These are phyloP conservation scores for Myrica gale DNA, from an alignment of 306 rosid species.

Conservation along the genomic window DNA sequence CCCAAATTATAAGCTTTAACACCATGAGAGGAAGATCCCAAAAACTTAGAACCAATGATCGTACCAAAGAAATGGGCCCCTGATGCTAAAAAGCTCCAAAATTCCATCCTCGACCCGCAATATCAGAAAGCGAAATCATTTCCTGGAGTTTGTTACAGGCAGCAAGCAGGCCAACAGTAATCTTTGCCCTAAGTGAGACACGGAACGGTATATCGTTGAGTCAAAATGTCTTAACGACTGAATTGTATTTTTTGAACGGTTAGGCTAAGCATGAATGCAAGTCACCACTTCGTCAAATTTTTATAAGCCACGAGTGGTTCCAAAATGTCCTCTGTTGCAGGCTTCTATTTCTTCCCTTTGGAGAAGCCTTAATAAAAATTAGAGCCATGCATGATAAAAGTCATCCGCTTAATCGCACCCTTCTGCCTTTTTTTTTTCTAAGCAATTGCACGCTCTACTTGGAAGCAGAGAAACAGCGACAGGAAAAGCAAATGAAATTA, in stretches of 20 bases:
- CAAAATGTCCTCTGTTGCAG: background rate
- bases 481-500: background rate
- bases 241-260: background rate
- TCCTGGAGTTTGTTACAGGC: background rate
- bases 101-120: background rate
- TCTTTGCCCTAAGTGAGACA: background rate
- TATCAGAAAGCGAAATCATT: background rate
- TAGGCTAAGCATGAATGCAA: background rate
- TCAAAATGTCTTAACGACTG: background rate
- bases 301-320: background rate
- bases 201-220: background rate
- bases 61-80: too few species aligned
- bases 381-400: background rate
- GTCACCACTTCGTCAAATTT: background rate
- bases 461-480: background rate
- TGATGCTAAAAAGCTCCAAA: background rate
- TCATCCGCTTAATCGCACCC: background rate
- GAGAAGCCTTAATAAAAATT: background rate
- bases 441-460: too few species aligned
- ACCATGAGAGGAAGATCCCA: conserved; percentile 8
- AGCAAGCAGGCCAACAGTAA: background rate
- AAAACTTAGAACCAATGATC: background rate
- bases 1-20: background rate
- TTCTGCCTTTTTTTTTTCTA: background rate
- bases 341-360: background rate